Evolutionary conservation across 1,284 basidiomycete species (phyloP).

Genomic region (Boletus calvinii): DNA sequence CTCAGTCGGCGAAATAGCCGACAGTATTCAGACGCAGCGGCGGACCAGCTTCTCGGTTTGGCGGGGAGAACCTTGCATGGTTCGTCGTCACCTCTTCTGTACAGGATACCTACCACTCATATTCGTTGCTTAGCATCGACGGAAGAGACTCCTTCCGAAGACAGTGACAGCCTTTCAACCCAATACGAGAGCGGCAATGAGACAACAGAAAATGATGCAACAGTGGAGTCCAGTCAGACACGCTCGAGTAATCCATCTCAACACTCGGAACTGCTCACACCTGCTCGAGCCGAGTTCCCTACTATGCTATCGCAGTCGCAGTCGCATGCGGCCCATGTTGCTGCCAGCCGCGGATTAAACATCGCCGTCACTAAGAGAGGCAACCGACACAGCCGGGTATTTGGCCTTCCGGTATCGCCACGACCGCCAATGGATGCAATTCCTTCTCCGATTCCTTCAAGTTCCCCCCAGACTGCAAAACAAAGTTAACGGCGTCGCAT

Average conservation of each 20-base stretch:
- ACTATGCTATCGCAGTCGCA: slow-evolving; percentile 33
- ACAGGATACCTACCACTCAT: slow-evolving; percentile 13
- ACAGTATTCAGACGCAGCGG: slow-evolving; percentile 75
- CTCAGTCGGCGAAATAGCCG: slow-evolving; percentile 68
- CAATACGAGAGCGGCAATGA: slow-evolving; percentile 73
- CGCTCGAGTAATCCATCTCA: slow-evolving; percentile 41
- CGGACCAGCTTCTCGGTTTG: slow-evolving; percentile 74
- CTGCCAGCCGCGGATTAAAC: slow-evolving; percentile 70
- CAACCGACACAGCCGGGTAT: slow-evolving; percentile 58
- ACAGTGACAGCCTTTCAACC: slow-evolving; percentile 62
- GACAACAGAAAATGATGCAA: slow-evolving; percentile 59
- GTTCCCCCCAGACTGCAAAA: slow-evolving; percentile 30
- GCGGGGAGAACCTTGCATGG: slow-evolving; percentile 62
- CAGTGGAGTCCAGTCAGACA: slow-evolving; percentile 48
- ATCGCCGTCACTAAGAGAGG: slow-evolving; percentile 54
- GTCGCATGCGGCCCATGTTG: slow-evolving; percentile 57
- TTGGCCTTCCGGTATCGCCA: slow-evolving; percentile 64
- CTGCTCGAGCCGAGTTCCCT: slow-evolving; percentile 19
- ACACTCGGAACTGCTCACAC: slow-evolving; percentile 21
- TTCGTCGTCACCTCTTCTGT: slow-evolving; percentile 37
- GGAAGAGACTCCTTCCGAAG: slow-evolving; percentile 65
- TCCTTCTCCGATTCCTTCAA: slow-evolving; percentile 20
- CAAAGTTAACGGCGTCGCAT: slow-evolving; percentile 20
- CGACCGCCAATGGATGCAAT: slow-evolving; percentile 39
- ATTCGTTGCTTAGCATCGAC: slow-evolving; percentile 38